phyloP scores from a whole-genome alignment of 2,329 filamentous ascomycete species.

The Trichophyton benhamiae region DNA sequence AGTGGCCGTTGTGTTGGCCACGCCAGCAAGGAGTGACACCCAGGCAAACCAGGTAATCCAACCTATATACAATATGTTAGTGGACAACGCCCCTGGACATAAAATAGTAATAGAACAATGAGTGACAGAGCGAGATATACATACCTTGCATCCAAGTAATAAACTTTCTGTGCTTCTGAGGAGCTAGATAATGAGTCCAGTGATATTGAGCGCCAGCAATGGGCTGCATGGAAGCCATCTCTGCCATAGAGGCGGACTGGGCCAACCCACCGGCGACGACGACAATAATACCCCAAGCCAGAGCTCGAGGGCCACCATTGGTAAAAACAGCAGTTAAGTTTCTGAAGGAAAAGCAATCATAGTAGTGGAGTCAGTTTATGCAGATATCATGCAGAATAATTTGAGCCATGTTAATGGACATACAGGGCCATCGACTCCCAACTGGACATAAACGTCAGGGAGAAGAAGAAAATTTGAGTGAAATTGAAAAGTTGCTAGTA shows the following conservation, averaged over 20 bases:
- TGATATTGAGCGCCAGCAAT: constrained; percentile 35
- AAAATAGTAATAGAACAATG: background rate
- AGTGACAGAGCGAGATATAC: background rate
- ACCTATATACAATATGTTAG: constrained; percentile 18
- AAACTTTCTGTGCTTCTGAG: constrained; percentile 19
- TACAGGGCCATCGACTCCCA: constrained; percentile 20
- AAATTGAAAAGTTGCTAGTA: constrained; percentile 19
- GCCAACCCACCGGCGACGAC: constrained; percentile 21
- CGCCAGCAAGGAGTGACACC: constrained; percentile 25
- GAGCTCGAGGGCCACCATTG: constrained; percentile 24
- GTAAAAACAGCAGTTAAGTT: constrained; percentile 26
- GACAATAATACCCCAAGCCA: constrained; percentile 23
- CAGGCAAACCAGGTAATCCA: constrained; percentile 35
- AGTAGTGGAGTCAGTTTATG: background rate
- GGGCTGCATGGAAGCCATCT: constrained; percentile 31
- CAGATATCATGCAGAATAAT: background rate
- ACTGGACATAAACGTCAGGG: constrained; percentile 19
- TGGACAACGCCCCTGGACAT: constrained; percentile 3
- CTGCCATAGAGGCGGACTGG: constrained; percentile 27
- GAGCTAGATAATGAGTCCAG: constrained; percentile 29
- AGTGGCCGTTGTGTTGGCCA: constrained; percentile 25
- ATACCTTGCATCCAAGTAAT: constrained; percentile 24
- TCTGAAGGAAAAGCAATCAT: constrained; percentile 5
- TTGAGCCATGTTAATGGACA: background rate
- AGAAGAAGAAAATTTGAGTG: constrained; percentile 20